A percentile compares a stretch with the other conserved stretches of the same genome.
Evolutionary conservation across 805 yeast species (phyloP).

Genomic region (Candida ponderosae): DNA sequence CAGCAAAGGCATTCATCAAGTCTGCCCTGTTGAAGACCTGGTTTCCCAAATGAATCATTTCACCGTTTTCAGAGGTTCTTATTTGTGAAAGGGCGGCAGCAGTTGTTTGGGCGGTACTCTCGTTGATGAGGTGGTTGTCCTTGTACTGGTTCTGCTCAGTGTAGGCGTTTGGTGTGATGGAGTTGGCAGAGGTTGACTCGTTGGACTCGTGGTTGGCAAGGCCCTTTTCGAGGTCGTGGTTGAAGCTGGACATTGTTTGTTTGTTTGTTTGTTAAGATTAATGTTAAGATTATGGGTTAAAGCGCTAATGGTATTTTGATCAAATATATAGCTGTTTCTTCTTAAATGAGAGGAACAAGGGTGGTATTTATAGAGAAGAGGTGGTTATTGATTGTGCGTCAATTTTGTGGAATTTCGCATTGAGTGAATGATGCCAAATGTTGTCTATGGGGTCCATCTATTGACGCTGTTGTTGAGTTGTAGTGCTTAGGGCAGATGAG

Average conservation of each 20-base stretch:
- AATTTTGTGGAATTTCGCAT: too few species aligned
- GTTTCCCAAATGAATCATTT: slow-evolving; percentile 30
- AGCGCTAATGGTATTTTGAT: too few species aligned
- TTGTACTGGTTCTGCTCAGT: slow-evolving; percentile 11
- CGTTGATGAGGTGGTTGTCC: background rate
- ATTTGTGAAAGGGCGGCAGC: slow-evolving; percentile 3
- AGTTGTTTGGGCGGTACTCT: background rate
- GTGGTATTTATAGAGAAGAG: too few species aligned
- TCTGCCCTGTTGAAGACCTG: slow-evolving; percentile 42
- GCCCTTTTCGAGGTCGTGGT: slow-evolving; percentile 13
- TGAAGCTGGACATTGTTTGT: background rate
- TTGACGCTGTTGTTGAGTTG: too few species aligned
- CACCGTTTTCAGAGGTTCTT: slow-evolving; percentile 24
- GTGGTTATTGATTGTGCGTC: too few species aligned
- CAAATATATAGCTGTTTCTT: background rate
- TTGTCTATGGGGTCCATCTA: too few species aligned
- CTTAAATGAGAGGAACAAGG: background rate
- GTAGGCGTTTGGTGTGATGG: slow-evolving; percentile 2
- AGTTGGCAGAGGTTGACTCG: background rate
- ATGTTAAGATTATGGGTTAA: background rate
- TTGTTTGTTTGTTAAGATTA: background rate
- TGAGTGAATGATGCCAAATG: too few species aligned
- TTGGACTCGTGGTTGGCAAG: background rate
- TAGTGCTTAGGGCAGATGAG: too few species aligned
- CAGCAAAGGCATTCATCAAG: slow-evolving; percentile 57